Evolutionary conservation across 2,329 filamentous ascomycete species (phyloP), one percentile per base, ranked within the genome.

Genomic region (Paracoccidioides lutzii): DNA sequence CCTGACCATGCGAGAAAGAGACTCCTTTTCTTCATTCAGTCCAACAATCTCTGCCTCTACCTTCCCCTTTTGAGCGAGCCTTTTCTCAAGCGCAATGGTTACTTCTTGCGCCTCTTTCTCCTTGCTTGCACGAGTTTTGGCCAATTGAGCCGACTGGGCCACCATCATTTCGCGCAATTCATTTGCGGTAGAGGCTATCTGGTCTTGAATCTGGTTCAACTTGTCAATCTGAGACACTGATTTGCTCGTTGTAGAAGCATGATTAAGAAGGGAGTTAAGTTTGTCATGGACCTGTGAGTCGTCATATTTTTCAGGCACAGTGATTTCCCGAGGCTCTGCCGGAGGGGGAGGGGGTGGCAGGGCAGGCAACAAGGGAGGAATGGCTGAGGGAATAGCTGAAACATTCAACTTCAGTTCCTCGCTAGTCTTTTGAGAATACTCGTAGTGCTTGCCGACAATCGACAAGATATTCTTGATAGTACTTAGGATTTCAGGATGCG

Each of bases 401-500:
- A 76, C 68, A 55, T 77, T 78, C 9, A 78, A 76, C 65, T 81
- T 82, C 55, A 82, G 73, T 55, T 86, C 81, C 55, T 83, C 76
- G 0, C 76, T 73, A 0, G 84, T 79, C 46, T 80, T 78, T 70
- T 90, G 89, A 12, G 89, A 87, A 66, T 95, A 88, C 62, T 95
- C 89, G 64, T 87, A 95, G 67, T 97, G 90, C 66, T 94, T 82
- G 30, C 83, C 85, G 55, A 95, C 87, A 30, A 94, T 78, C 6
- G 82, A 76, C 42, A 94, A 78, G n/a, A 97, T 83, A 64, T 96
- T 88, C 63, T 89, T 86, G 61, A 98, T 81, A 0, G 87, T 82
- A 54, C 91, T 84, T 56, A 96, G 80, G 61, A 97, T 87, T 72
- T 94, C 87, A 1, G 93, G 93, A 63, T 96, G 86, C 61, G 86